These are phyloP conservation scores for Immersiporthe knoxdaviesiana DNA, from an alignment of 2,329 filamentous ascomycete genomes.

Conservation along the genomic window DNA sequence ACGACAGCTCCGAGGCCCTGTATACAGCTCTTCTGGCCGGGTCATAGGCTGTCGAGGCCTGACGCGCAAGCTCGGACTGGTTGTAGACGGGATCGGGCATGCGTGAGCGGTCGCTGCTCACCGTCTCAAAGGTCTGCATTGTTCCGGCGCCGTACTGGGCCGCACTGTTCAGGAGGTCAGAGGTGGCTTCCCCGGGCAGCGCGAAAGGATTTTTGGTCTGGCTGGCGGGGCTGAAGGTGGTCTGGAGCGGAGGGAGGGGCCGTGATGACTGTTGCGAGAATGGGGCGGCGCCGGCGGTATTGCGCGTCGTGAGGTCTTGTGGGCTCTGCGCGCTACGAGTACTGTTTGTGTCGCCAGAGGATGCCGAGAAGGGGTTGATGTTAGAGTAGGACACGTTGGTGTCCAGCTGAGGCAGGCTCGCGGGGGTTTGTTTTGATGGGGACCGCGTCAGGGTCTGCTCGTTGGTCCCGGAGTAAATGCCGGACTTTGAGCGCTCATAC, in stretches of 20 bases:
- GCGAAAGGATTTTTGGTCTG: conserved; percentile 29
- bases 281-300: background rate
- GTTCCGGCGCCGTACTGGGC: conserved; percentile 34
- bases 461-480: conserved; percentile 28
- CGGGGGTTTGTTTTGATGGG: conserved; percentile 16
- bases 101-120: conserved; percentile 40
- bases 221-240: conserved; percentile 16
- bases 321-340: conserved; percentile 18
- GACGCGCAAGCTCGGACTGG: conserved; percentile 44
- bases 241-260: conserved; percentile 15
- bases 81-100: conserved; percentile 45
- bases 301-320: conserved; percentile 10
- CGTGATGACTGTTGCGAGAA: conserved; percentile 12
- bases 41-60: conserved; percentile 43
- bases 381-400: conserved; percentile 30
- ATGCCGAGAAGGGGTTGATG: conserved; percentile 27
- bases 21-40: conserved; percentile 42
- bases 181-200: conserved; percentile 35
- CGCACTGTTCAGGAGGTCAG: conserved; percentile 34
- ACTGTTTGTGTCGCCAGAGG: background rate
- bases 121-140: conserved; percentile 31
- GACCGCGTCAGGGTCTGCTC: conserved; percentile 13
- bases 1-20: conserved; percentile 57
- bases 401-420: conserved; percentile 22
- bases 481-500: conserved; percentile 20